Evolutionary conservation across 164 flowering plant genomes (phyloP), one percentile per base, ranked within the genome.

Genomic region (Santalum album): DNA sequence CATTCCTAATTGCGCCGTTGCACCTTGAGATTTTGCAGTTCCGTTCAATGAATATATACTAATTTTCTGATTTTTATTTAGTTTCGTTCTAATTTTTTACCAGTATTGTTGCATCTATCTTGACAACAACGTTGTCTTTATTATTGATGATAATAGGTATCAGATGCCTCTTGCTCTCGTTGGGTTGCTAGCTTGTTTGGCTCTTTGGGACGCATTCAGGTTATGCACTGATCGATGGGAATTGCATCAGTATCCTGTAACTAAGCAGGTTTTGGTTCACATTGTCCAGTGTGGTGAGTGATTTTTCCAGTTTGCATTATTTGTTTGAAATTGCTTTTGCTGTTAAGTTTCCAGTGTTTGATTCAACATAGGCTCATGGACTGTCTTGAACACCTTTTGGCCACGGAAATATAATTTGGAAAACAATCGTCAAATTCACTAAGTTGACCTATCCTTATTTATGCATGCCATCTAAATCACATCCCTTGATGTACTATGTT

Each of bases 91-190:
- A 11, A 5, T 43, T 43, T 43, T n/a, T 4, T 36, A 25, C 27
- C 29, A 12, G 0, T 18, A 20, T 51, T 39, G 18, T 2, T 5
- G 6, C 3, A 14, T 24, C 49, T 17, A 27, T 24, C 58, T 51
- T n/a, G n/a, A n/a, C n/a, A n/a, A n/a, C 36, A 5, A 25, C 7
- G 61, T 26, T 21, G 24, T 39, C 27, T 14, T 11, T 51, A 32
- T 9, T 38, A 15, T 9, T 18, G 50, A 36, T 70, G 58, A 36
- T 63, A 46, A 22, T 58, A 84, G 97, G 75, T 86, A 89, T 58
- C 81, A 86, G 56, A 76, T 84, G 75, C 95, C 97, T 2, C 32
- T 84, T 54, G 83, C 97, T 25, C 79, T 86, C 51, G 49, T 78
- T 40, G 97, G 95, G 43, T 61, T 84, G 71, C 36, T 90, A 56